Evolutionary conservation across 2,329 filamentous ascomycete genomes (phyloP), one percentile per base, ranked within the genome.

Genomic region (Fusarium equiseti): DNA sequence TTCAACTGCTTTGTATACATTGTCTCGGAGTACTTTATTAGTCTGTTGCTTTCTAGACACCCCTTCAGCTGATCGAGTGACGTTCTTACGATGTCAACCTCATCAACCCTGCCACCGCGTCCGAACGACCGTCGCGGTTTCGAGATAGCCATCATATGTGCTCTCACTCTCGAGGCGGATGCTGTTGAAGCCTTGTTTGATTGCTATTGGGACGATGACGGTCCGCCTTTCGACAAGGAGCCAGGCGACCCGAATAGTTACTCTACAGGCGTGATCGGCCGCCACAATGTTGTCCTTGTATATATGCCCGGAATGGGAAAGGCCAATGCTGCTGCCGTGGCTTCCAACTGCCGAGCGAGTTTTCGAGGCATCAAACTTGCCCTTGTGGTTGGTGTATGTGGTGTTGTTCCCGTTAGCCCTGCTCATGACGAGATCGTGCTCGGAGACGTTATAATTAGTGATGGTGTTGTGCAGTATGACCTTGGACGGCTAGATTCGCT

Each of bases 71-170:
- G 15, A 18, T 2, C 22, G 8, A 50, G 5, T 6, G 3, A 3
- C 3, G 26, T 9, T 22, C 29, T 50, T 18, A 12, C 1, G 12
- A 52, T 52, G 49, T 26, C 49, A 9, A 40, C 18, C 2, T 2
- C 20, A 40, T 11, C 49, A 24, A 1, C 49, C 20, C 49, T 29
- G 18, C 52, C 52, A 11, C 3, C 40, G 0, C 43, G 58, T 6
- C 58, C 58, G 1, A 8, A 18, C 3, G 53, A 22, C 35, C 59
- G 59, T 0, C 20, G 10, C 1, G 58, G n/a, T 2, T 64, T 64
- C 8, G 58, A 63, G 29, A 54, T 59, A 7, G 63, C 63, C 2
- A 64, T 66, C 1, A 44, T 66, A 0, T 66, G 59, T 0, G 59
- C 63, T 0, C 8, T 18, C 0, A 8, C 20, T 0, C 5, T 66